These are phyloP conservation scores for Penicillium sp. DNA, from an alignment of 2,329 filamentous ascomycete species.

Conservation along the genomic window DNA sequence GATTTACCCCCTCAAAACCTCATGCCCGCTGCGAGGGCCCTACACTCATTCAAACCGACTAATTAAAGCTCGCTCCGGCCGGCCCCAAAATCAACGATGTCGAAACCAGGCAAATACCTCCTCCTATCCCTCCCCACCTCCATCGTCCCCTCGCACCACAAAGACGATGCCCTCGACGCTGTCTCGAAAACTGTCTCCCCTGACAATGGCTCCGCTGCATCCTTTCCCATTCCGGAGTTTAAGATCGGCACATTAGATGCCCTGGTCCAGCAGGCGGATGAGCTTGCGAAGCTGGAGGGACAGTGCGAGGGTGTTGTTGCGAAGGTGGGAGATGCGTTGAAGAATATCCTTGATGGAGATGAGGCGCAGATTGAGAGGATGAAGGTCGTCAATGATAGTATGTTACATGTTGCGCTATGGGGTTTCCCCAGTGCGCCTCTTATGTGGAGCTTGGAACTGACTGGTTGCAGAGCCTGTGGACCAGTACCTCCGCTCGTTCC, in stretches of 20 bases:
- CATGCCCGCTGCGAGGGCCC: conserved; percentile 16
- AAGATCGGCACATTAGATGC: conserved; percentile 97
- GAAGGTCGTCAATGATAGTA: conserved; percentile 93
- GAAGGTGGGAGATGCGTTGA: conserved; percentile 86
- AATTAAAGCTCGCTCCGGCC: background rate
- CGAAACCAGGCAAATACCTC: conserved; percentile 66
- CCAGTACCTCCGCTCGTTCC: conserved; percentile 83
- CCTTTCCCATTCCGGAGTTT: conserved; percentile 86
- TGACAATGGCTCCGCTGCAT: conserved; percentile 73
- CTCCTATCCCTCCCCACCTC: conserved; percentile 87
- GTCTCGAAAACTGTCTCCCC: conserved; percentile 70
- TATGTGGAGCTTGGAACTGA: background rate
- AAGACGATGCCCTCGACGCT: conserved; percentile 76
- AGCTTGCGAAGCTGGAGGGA: conserved; percentile 81
- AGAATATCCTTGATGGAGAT: conserved; percentile 78
- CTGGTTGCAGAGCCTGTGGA: conserved; percentile 78
- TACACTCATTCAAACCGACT: background rate
- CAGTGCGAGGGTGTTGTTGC: conserved; percentile 78
- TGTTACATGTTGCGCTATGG: conserved; percentile 32
- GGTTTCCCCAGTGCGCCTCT: background rate
- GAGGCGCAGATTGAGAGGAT: conserved; percentile 80
- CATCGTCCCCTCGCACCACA: conserved; percentile 77
- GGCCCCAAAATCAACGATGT: conserved; percentile 32
- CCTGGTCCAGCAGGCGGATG: conserved; percentile 93
- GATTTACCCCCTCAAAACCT: conserved; percentile 5